phyloP scores from a whole-genome alignment of 2,329 filamentous ascomycete species.

The Monosporascus sp. region DNA sequence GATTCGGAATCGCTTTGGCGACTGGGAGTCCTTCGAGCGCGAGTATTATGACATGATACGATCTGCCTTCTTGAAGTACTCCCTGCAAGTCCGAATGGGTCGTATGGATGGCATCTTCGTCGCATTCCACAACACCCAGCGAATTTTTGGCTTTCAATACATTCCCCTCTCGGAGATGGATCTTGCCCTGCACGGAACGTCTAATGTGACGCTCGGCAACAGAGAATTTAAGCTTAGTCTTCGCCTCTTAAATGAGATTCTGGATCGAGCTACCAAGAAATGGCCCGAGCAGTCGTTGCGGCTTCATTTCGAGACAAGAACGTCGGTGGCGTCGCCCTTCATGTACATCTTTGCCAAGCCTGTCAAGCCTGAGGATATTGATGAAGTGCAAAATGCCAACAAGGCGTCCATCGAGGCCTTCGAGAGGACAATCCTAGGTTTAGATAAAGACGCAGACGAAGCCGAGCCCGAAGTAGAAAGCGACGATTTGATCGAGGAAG shows the following conservation, averaged over 20 bases:
- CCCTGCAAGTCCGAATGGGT: conserved; percentile 91
- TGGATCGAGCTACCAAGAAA: conserved; percentile 67
- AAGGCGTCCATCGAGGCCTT: conserved; percentile 63
- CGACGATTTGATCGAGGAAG: conserved; percentile 14
- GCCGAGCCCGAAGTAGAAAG: conserved; percentile 11
- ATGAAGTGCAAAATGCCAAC: conserved; percentile 65
- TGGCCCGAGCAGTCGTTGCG: conserved; percentile 75
- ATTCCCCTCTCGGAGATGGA: conserved; percentile 85
- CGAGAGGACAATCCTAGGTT: conserved; percentile 56
- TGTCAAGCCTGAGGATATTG: conserved; percentile 66
- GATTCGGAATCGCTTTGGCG: conserved; percentile 68
- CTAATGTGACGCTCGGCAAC: conserved; percentile 63
- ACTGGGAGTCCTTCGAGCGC: conserved; percentile 87
- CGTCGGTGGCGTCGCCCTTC: conserved; percentile 47
- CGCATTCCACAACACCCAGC: conserved; percentile 88
- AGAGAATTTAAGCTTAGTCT: conserved; percentile 82
- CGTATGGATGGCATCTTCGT: conserved; percentile 99
- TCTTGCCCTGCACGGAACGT: conserved; percentile 74
- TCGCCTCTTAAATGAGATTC: conserved; percentile 68
- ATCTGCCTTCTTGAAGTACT: conserved; percentile 92
- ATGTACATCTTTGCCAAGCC: conserved; percentile 93
- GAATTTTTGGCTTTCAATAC: conserved; percentile 98
- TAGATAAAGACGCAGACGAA: conserved; percentile 31
- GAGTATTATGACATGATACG: conserved; percentile 98
- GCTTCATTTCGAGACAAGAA: conserved; percentile 74